A percentile compares a stretch with the other conserved stretches of the same genome.
Evolutionary conservation across 1,139 yeast species (phyloP).

Genomic region (Candida glucosophila): DNA sequence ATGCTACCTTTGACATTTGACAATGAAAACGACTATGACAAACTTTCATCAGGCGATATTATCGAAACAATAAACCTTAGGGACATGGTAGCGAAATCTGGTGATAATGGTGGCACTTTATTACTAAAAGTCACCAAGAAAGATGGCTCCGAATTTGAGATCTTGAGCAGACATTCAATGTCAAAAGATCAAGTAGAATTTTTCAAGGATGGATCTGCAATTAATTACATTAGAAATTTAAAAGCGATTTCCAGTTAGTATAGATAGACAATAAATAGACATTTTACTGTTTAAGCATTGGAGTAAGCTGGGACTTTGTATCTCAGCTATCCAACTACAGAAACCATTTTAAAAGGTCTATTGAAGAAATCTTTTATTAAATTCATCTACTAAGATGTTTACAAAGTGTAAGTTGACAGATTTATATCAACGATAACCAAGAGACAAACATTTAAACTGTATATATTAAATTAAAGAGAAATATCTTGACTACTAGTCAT

Average conservation of each 20-base stretch:
- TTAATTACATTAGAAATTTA: constrained; percentile 77
- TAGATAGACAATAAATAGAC: too few species aligned
- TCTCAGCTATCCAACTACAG: too few species aligned
- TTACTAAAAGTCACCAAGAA: constrained; percentile 66
- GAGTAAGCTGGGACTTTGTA: too few species aligned
- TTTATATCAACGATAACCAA: too few species aligned
- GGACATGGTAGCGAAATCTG: constrained; percentile 73
- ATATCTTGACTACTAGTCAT: too few species aligned
- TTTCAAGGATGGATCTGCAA: constrained; percentile 96
- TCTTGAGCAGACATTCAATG: constrained; percentile 88
- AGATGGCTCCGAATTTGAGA: constrained; percentile 61
- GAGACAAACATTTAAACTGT: too few species aligned
- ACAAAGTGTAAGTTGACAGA: too few species aligned
- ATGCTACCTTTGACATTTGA: constrained; percentile 91
- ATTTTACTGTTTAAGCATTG: too few species aligned
- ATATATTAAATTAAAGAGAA: too few species aligned
- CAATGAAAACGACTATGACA: constrained; percentile 81
- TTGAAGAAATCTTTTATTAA: too few species aligned
- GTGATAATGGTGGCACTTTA: constrained; percentile 79
- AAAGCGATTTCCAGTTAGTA: constrained; percentile 20
- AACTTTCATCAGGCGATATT: constrained; percentile 64
- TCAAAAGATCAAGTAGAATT: constrained; percentile 92
- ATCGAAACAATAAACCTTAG: constrained; percentile 69
- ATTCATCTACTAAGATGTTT: too few species aligned
- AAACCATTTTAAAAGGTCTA: too few species aligned